Conservation (phyloP, 805 yeast species). For the Yamadazyma sp. region DNA sequence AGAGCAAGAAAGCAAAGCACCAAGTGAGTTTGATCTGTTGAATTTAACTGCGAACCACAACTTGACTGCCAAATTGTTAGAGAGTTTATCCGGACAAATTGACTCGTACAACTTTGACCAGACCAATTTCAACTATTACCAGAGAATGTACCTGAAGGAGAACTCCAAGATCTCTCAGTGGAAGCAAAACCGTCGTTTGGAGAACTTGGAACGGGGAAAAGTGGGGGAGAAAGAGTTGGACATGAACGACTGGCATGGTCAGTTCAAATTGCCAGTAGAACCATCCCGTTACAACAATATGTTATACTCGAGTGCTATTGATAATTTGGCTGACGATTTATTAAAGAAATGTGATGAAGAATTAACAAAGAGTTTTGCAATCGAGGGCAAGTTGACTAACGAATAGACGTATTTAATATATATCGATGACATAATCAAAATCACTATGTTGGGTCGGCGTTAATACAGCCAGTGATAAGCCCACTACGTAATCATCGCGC, state of each 20-base stretch:
- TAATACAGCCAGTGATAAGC: background rate
- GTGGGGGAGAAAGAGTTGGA: conserved; percentile 54
- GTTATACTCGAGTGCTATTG: conserved; percentile 65
- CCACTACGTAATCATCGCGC: conserved; percentile 4
- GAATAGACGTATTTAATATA: conserved; percentile 11
- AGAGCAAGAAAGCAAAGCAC: conserved; percentile 18
- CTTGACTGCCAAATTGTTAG: conserved; percentile 51
- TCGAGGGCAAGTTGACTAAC: conserved; percentile 49
- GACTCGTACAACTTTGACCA: conserved; percentile 78
- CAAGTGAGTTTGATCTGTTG: conserved; percentile 36
- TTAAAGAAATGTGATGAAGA: conserved; percentile 70
- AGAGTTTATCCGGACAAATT: conserved; percentile 63
- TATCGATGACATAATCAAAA: conserved; percentile 3
- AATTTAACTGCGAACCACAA: conserved; percentile 44
- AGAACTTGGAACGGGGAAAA: conserved; percentile 60
- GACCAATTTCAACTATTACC: conserved; percentile 77
- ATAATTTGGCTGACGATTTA: conserved; percentile 67
- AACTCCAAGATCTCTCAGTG: conserved; percentile 67
- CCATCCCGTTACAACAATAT: conserved; percentile 75
- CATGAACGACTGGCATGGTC: conserved; percentile 64
- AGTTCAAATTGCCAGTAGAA: conserved; percentile 67
- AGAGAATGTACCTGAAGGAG: conserved; percentile 72
- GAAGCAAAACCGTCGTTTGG: conserved; percentile 68
- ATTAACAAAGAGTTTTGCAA: conserved; percentile 59
- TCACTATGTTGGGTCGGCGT: background rate